Evolutionary conservation across 306 rosid species (phyloP).

Genomic region (Echinosophora koreensis): DNA sequence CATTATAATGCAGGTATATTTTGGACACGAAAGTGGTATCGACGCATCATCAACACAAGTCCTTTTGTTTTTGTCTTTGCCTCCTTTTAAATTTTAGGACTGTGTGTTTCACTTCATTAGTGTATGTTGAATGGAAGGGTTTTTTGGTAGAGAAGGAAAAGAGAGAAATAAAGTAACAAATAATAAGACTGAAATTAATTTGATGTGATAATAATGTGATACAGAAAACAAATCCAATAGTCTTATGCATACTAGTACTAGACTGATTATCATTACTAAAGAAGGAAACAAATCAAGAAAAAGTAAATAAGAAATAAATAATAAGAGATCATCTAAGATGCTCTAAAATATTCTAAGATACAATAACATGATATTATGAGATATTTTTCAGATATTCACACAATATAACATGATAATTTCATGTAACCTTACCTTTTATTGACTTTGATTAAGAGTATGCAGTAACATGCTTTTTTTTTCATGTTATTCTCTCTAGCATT

Average conservation of each 20-base stretch:
- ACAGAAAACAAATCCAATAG: too few relatives aligned
- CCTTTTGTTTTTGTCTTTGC: conserved; percentile 3
- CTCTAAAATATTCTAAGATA: too few relatives aligned
- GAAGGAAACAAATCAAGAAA: too few relatives aligned
- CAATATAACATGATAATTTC: conserved; percentile 7
- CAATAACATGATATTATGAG: too few relatives aligned
- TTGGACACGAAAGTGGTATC: conserved; percentile 5
- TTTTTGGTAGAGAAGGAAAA: neutral
- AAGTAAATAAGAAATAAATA: too few relatives aligned
- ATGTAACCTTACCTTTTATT: neutral
- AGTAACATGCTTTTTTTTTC: conserved; percentile 10
- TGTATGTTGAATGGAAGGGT: neutral
- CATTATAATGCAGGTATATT: conserved; percentile 24
- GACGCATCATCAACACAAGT: neutral
- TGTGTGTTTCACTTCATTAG: neutral
- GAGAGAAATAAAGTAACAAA: neutral
- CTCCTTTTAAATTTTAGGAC: conserved; percentile 8
- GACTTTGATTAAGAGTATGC: neutral
- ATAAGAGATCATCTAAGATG: too few relatives aligned
- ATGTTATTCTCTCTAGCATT: neutral
- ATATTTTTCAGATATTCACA: too few relatives aligned
- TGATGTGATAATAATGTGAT: too few relatives aligned
- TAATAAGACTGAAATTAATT: too few relatives aligned
- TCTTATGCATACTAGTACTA: too few relatives aligned
- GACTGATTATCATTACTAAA: too few relatives aligned